These are phyloP conservation scores for Neonectria ditissima DNA, from an alignment of 2,329 filamentous ascomycete species.

Conservation along the genomic window DNA sequence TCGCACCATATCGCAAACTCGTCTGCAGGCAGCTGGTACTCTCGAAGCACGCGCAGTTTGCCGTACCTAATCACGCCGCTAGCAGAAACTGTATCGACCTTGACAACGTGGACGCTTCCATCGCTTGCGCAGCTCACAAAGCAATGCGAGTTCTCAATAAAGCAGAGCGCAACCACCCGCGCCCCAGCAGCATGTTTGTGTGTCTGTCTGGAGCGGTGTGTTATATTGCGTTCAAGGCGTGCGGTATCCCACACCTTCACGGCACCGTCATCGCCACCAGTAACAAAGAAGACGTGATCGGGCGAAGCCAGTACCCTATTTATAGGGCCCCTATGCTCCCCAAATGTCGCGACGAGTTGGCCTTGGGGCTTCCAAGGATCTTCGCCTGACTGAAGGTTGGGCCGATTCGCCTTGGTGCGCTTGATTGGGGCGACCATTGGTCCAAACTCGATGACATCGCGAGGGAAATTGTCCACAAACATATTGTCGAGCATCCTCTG, in stretches of 20 bases:
- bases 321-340: constrained; percentile 86
- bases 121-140: constrained; percentile 93
- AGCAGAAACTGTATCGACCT: constrained; percentile 69
- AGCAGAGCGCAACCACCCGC: constrained; percentile 84
- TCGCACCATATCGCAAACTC: constrained; percentile 92
- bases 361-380: constrained; percentile 84
- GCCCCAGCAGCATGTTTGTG: constrained; percentile 79
- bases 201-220: constrained; percentile 86
- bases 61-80: constrained; percentile 76
- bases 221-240: constrained; percentile 89
- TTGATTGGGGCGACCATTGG: constrained; percentile 80
- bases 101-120: constrained; percentile 89
- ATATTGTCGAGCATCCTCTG: constrained; percentile 84
- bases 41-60: constrained; percentile 79
- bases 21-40: constrained; percentile 79
- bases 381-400: constrained; percentile 59
- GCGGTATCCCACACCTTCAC: constrained; percentile 95
- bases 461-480: constrained; percentile 78
- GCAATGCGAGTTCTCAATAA: constrained; percentile 93
- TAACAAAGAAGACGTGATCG: constrained; percentile 95
- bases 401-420: constrained; percentile 63
- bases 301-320: constrained; percentile 86
- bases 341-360: constrained; percentile 85
- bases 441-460: constrained; percentile 78
- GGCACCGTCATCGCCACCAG: constrained; percentile 88